These are phyloP conservation scores for Scheffersomyces segobiensis DNA, from an alignment of 1,139 yeast species.

Conservation along the genomic window DNA sequence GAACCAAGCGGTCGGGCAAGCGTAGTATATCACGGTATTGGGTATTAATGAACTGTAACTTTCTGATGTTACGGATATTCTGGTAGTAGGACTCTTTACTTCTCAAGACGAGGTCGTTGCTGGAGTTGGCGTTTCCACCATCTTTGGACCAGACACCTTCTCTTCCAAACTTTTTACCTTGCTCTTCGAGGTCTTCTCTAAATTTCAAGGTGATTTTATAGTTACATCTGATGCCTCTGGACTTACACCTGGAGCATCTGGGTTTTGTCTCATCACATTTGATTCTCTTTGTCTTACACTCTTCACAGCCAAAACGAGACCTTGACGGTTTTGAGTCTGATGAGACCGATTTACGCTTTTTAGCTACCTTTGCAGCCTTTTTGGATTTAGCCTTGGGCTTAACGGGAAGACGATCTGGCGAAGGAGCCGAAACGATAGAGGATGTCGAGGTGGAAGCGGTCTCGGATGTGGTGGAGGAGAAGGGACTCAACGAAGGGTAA, in stretches of 20 bases:
- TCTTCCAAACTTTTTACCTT: conserved; percentile 31
- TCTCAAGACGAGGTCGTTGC: conserved; percentile 9
- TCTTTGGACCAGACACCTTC: conserved; percentile 30
- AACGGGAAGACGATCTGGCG: not conserved
- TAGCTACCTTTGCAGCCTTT: not conserved
- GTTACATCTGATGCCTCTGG: conserved; percentile 29
- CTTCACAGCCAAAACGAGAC: conserved; percentile 16
- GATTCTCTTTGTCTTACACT: conserved; percentile 18
- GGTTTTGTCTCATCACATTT: conserved; percentile 52
- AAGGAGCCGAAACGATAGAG: not conserved
- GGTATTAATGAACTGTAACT: conserved; percentile 21
- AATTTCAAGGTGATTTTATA: conserved; percentile 22
- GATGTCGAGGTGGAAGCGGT: not conserved
- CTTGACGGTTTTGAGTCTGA: not conserved
- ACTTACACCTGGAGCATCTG: conserved; percentile 35
- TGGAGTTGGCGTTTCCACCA: conserved; percentile 7
- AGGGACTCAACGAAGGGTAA: not conserved
- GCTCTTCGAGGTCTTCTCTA: conserved; percentile 29
- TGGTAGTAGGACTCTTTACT: conserved; percentile 15
- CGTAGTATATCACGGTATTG: conserved; percentile 14
- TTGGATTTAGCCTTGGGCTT: not conserved
- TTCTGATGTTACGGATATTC: conserved; percentile 11
- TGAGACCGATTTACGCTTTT: not conserved
- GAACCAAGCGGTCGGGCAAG: conserved; percentile 2
- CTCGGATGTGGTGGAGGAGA: not conserved